Percentiles rank a stretch among this genome's conserved stretches.
Evolutionary conservation across 129 eudicot species (phyloP).

Genomic region (Flaveria linearis): DNA sequence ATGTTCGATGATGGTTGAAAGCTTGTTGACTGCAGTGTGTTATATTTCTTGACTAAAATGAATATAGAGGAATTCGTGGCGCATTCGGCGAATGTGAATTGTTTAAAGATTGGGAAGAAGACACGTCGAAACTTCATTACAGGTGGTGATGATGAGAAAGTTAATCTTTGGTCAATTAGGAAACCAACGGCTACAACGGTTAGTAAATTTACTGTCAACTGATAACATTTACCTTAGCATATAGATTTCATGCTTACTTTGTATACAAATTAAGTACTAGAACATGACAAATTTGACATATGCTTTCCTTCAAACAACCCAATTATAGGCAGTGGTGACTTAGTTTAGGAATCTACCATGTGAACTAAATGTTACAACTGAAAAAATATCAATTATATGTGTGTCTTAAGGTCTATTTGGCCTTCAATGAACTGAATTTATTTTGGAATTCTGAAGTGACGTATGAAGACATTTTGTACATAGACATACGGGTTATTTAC

Average conservation of each 20-base stretch:
- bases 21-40: slow-evolving; percentile 15
- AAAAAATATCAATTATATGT: background rate
- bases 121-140: slow-evolving; percentile 62
- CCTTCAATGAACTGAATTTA: slow-evolving; percentile 8
- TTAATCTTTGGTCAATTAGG: slow-evolving; percentile 91
- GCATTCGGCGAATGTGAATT: slow-evolving; percentile 85
- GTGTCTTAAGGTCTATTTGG: slow-evolving; percentile 8
- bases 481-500: slow-evolving; percentile 10
- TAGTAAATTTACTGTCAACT: slow-evolving; percentile 29
- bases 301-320: slow-evolving; percentile 4
- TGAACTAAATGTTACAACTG: slow-evolving; percentile 3
- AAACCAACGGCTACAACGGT: slow-evolving; percentile 75
- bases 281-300: background rate
- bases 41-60: slow-evolving; percentile 51
- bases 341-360: slow-evolving; percentile 11
- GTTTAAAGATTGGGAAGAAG: slow-evolving; percentile 85
- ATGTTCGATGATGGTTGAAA: slow-evolving; percentile 13
- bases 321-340: slow-evolving; percentile 2
- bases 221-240: slow-evolving; percentile 2
- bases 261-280: background rate
- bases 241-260: slow-evolving; percentile 12
- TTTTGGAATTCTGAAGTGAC: background rate
- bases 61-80: slow-evolving; percentile 90
- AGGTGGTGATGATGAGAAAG: slow-evolving; percentile 92
- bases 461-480: background rate